Evolutionary conservation across 176 grass and related monocot genomes (phyloP).

Genomic region (Eragrostis nindensis): DNA sequence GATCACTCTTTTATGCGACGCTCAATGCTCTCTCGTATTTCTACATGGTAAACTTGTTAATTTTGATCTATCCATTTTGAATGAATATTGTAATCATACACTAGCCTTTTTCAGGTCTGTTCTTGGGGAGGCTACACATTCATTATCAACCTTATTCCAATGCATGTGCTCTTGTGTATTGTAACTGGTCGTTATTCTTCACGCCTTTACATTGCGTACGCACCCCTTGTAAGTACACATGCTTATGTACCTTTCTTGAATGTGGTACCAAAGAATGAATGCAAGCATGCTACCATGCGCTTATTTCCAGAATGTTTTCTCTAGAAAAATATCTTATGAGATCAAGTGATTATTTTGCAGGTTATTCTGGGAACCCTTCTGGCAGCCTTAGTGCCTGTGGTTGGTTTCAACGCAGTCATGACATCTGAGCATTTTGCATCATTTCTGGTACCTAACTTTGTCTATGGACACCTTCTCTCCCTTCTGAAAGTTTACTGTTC

Average conservation of each 20-base stretch:
- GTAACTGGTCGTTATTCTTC: constrained; percentile 96
- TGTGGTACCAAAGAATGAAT: neutral
- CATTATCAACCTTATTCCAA: constrained; percentile 99
- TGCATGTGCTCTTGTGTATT: constrained; percentile 98
- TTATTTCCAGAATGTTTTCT: neutral
- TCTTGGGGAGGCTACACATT: constrained; percentile 99
- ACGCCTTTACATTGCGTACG: constrained; percentile 97
- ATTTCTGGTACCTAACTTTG: constrained; percentile 75
- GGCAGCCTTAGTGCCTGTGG: constrained; percentile 94
- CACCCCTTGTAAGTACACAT: constrained; percentile 88
- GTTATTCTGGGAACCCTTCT: constrained; percentile 97
- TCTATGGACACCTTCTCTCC: constrained; percentile 31
- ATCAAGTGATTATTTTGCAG: constrained; percentile 52
- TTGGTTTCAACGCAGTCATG: constrained; percentile 99
- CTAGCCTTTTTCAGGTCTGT: constrained; percentile 74
- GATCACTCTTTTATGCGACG: constrained; percentile 97
- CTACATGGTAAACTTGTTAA: constrained; percentile 87
- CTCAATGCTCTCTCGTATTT: constrained; percentile 97
- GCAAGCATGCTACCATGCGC: neutral
- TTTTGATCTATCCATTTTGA: constrained; percentile 22
- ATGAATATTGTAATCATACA: constrained; percentile 45
- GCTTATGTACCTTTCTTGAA: neutral
- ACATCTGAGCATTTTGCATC: constrained; percentile 99
- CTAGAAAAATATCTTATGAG: neutral
- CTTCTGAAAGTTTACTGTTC: constrained; percentile 26